phyloP scores from a whole-genome alignment of 306 rosid genomes.

The Benincasa hispida region DNA sequence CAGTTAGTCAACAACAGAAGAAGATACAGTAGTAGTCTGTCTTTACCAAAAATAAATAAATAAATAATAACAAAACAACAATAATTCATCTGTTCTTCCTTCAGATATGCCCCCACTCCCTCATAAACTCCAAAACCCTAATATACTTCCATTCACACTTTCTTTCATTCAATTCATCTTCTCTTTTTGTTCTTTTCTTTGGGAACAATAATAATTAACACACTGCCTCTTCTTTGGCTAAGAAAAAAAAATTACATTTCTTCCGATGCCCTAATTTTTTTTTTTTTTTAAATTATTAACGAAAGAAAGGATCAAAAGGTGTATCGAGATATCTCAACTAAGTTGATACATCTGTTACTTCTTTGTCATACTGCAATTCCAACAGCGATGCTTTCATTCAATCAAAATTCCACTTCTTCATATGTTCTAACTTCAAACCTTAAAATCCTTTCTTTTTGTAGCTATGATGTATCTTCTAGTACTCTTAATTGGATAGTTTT shows the following conservation, averaged over 20 bases:
- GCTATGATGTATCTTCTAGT: too few relatives aligned
- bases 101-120: background rate
- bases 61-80: background rate
- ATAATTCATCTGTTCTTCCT: background rate
- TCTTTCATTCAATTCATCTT: background rate
- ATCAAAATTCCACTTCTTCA: too few relatives aligned
- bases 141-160: background rate
- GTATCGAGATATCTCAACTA: too few relatives aligned
- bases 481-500: too few relatives aligned
- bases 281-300: background rate
- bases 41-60: background rate
- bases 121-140: background rate
- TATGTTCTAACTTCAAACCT: too few relatives aligned
- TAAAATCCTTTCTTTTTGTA: too few relatives aligned
- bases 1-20: constrained; percentile 5
- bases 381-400: too few relatives aligned
- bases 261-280: background rate
- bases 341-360: too few relatives aligned
- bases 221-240: background rate
- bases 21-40: background rate
- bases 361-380: too few relatives aligned
- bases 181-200: background rate
- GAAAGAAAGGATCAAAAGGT: too few relatives aligned
- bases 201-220: background rate
- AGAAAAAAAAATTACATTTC: too few relatives aligned